Evolutionary conservation across 2,329 filamentous ascomycete genomes (phyloP), one percentile per base, ranked within the genome.

Genomic region (Fusarium zealandicum): DNA sequence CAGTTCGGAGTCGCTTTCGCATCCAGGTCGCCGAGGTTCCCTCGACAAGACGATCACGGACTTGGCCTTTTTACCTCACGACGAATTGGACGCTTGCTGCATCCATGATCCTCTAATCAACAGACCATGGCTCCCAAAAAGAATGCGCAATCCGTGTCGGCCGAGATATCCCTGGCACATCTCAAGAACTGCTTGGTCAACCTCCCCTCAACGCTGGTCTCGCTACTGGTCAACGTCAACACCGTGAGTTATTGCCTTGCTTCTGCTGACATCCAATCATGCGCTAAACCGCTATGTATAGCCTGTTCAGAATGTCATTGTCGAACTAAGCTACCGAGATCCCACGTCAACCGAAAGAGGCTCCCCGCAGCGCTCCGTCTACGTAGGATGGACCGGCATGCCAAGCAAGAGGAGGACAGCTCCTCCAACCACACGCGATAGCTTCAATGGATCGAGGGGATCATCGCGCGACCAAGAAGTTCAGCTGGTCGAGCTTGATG

Each of bases 361-460:
- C 44, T 71, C 78, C 6, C 75, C 78, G 46, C 84, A 86, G 65
- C 84, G 82, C 68, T 96, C 90, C 40, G 81, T 96, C 66, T 99
- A 90, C 72, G 81, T 96, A 54, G 95, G 95, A 72, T 99, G 95
- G 95, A 97, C 95, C 10, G 95, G 95, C 66, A 96, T 99, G 91
- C 90, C 92, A 62, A 97, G 93, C 79, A 96, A 93, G 81, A 86
- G 90, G 69, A 90, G 87, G 72, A 78, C 90, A 64, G 85, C 87
- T 11, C 84, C 90, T 1, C 82, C 93, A 22, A 85, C 95, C 22
- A 82, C 85, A 51, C 86, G 88, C 63, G 90, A 95, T 69, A 89
- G 90, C 1, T 82, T 92, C 64, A 84, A 78, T 63, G 80, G 83
- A 17, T 77, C 77, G 28, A 80, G 86, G 57, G 80, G 81, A 25